Base-by-base conservation (phyloP, 164 flowering plant genomes). In the Amborella trichopoda region DNA sequence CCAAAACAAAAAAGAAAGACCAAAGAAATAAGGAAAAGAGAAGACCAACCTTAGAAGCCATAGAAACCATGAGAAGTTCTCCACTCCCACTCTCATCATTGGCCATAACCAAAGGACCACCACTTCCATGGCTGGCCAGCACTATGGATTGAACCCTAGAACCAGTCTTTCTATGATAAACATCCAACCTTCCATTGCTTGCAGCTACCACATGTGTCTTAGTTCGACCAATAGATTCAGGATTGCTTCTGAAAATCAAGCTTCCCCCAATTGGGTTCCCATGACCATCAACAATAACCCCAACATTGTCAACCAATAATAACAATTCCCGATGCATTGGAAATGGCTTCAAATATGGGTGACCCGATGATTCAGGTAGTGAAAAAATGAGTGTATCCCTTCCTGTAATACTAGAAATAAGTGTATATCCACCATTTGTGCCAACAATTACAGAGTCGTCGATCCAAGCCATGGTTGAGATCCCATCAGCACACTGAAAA, bases 241-340 rank as follows among this genome's bases (percentile, higher is more conserved):
- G 90, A 13, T 55, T 56, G 34, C 49, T 30, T n/a, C 59, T 56
- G 59, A 93, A 84, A 12, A 84, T 72, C 69, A 93, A 71, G 55
- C 95, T 93, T 53, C 99, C 95, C 49, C 88, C 91, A 22, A 81
- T 74, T 0, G 99, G 99, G 52, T 78, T 83, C 41, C 99, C 99
- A 26, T 70, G 52, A 14, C 55, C 55, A 73, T 82, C 65, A 22
- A 79, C 90, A 52, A 72, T 48, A 27, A 91, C 62, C 2, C 94
- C 99, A 4, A 83, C 84, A 72, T 88, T 87, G 54, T 93, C 99
- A 46, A 88, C 95, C 69, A 84, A 51, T 70, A 93, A 60, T 43
- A 93, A 63, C 48, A 78, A 78, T 66, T 69, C 73, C 49, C 64
- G 54, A 21, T 79, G 79, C 54, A 56, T 84, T 54, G 49, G 18